Base-by-base conservation (phyloP, 2,329 filamentous ascomycete genomes). In the Akanthomyces uredinophilus region DNA sequence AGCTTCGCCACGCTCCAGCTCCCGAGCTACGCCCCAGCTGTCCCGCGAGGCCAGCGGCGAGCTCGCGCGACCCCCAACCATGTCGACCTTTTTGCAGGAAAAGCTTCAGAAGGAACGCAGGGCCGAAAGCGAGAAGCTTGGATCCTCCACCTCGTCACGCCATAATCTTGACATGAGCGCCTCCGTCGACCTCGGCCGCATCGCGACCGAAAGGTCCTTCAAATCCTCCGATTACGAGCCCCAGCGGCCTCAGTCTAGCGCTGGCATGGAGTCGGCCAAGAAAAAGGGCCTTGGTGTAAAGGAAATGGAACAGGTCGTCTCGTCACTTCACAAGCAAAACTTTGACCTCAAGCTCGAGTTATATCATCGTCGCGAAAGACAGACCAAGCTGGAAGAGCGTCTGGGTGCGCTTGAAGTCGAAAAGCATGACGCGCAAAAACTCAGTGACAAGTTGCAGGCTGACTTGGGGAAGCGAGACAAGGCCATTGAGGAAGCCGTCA, bases 301-400 rank as follows among this genome's bases (percentile, higher is more conserved):
- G 69, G 87, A 90, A 67, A 86, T 88, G 77, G 87, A 91, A 71
- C 79, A 86, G 81, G 84, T 87, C 60, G 75, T 91, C 58, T 89
- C 88, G 5, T 87, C 79, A 1, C 74, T 91, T 24, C 86, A 88
- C 71, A 92, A 92, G 70, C 85, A 90, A 73, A 92, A 91, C 68
- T 92, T 91, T 67, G 88, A 90, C 66, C 79, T 92, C 47, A 91
- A 92, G 72, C 78, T 91, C 37, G 88, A 91, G 70, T 73, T 92
- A 1, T 90, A 83, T 67, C 87, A 91, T 69, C 81, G 87, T 7
- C 81, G 88, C 32, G 84, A 91, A 72, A 81, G 83, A 59, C 86
- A 89, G 68, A 79, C 79, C 10, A 76, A 76, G 24, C 68, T 91
- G 39, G 87, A 90, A 68, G 78, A 81, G 39, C 78, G 80, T 46